phyloP scores from a whole-genome alignment of 805 yeast genomes.

The Yarrowia keelungensis region DNA sequence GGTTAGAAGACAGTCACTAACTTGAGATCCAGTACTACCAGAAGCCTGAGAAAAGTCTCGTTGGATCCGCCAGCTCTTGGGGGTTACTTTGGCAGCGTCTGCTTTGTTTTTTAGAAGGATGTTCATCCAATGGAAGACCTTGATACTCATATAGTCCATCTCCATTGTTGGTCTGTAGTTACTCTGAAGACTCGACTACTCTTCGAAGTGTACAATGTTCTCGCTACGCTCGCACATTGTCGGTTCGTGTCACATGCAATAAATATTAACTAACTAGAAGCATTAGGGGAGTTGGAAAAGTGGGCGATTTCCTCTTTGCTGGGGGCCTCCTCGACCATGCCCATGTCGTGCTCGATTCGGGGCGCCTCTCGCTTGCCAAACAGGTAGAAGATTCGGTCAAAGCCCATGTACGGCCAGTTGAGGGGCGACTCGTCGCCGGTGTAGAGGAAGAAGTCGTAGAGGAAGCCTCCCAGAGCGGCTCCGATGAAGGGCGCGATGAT shows the following conservation, averaged over 20 bases:
- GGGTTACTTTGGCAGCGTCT: too few species aligned
- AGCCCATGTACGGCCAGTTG: constrained; percentile 54
- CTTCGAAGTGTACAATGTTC: background rate
- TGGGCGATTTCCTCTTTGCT: constrained; percentile 34
- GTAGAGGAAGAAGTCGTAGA: constrained; percentile 60
- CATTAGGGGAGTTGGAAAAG: constrained; percentile 24
- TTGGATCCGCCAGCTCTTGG: too few species aligned
- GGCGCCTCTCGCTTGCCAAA: constrained; percentile 23
- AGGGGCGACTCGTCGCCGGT: constrained; percentile 62
- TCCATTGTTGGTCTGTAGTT: too few species aligned
- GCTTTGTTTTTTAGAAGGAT: too few species aligned
- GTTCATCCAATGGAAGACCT: too few species aligned
- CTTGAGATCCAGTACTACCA: too few species aligned
- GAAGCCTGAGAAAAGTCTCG: too few species aligned
- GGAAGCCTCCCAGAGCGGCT: constrained; percentile 56
- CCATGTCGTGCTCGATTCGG: constrained; percentile 38
- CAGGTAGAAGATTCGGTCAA: constrained; percentile 40
- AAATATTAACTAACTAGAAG: constrained; percentile 21
- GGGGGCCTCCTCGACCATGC: constrained; percentile 23
- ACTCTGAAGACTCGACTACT: too few species aligned
- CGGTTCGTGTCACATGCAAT: constrained; percentile 15
- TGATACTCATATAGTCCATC: too few species aligned
- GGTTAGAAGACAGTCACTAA: too few species aligned
- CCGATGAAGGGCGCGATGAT: constrained; percentile 60
- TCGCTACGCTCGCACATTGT: background rate